Base-by-base conservation (phyloP, 2,329 filamentous ascomycete genomes). In the Penicillium palitans region DNA sequence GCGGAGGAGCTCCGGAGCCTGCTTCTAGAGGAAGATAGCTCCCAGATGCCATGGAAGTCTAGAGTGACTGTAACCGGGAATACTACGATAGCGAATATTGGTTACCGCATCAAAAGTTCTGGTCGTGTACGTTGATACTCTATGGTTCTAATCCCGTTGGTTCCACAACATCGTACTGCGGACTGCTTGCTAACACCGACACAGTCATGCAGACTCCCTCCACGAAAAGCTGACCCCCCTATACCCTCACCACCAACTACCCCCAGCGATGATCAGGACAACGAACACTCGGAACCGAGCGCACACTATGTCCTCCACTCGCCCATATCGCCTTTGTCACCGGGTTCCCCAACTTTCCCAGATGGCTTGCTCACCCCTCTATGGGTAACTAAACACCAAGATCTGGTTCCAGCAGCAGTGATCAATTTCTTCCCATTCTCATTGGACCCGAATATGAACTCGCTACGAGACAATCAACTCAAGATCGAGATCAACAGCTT, bases 301-400 rank as follows among this genome's bases (percentile, higher is more conserved):
- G 81, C 53, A 25, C 76, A 80, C 19, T 78, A 82, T 59, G 79
- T 87, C n/a, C 79, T 96, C 5, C 93, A 98, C 74, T 98, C 95
- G 13, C 91, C 93, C 1, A 87, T 96, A 65, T 98, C 95, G 2
- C 95, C 93, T 0, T 81, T 98, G 31, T 95, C 90, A 40, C 92
- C 93, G 4, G 84, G 83, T 8, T 96, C 93, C 8, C 81, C 86
- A 2, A 83, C 96, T 3, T 98, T 95, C 71, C 93, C 93, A 8
- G 95, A 98, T 76, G 95, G 93, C 5, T 80, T 97, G 58, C 86
- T 97, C 72, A 87, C 92, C 60, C 83, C 88, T 21, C 77, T 85
- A 60, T 99, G 93, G 93, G 81, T 96, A 55, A 84, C 85, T 59
- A 99, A 98, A 73, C 93, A 98, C 72, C 93, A 96, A 70, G 81